Evolutionary conservation across 108 stramenopile genomes (phyloP).

Genomic region (Nitzschia sp.): DNA sequence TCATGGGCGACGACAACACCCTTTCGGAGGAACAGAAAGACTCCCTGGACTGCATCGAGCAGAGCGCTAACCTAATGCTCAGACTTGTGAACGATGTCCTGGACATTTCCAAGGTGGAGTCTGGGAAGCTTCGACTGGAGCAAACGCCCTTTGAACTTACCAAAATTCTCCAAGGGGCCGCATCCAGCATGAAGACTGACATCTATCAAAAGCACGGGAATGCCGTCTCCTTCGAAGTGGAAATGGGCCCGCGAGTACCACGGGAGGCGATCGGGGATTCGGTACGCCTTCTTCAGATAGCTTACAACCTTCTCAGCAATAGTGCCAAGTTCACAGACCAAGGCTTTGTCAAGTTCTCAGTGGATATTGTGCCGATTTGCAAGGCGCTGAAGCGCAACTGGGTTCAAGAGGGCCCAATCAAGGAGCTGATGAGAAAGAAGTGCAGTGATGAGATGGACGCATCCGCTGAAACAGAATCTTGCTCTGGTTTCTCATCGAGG

Average conservation of each 20-base stretch:
- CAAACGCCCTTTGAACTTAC: slow-evolving; percentile 24
- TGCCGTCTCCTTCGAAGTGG: slow-evolving; percentile 8
- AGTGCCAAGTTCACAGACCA: slow-evolving; percentile 32
- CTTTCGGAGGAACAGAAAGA: slow-evolving; percentile 4
- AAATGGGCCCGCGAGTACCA: slow-evolving; percentile 19
- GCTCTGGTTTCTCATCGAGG: not conserved
- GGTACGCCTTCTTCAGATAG: slow-evolving; percentile 27
- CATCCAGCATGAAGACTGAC: slow-evolving; percentile 7
- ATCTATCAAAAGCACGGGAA: not conserved
- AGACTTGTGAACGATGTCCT: slow-evolving; percentile 44
- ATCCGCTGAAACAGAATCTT: not conserved
- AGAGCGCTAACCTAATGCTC: slow-evolving; percentile 31
- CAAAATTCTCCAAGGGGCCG: slow-evolving; percentile 12
- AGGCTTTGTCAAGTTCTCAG: slow-evolving; percentile 15
- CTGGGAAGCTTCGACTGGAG: slow-evolving; percentile 40
- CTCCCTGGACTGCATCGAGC: slow-evolving; percentile 15
- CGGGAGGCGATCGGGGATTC: slow-evolving; percentile 19
- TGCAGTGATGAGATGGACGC: not conserved
- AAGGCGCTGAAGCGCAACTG: not conserved
- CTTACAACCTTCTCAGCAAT: slow-evolving; percentile 38
- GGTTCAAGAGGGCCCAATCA: not conserved
- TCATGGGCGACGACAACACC: slow-evolving; percentile 10
- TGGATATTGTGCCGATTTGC: not conserved
- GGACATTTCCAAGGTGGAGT: slow-evolving; percentile 40
- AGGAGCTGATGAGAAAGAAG: not conserved